phyloP scores from a whole-genome alignment of 345 rosid species.

The Rhodamnia argentea region DNA sequence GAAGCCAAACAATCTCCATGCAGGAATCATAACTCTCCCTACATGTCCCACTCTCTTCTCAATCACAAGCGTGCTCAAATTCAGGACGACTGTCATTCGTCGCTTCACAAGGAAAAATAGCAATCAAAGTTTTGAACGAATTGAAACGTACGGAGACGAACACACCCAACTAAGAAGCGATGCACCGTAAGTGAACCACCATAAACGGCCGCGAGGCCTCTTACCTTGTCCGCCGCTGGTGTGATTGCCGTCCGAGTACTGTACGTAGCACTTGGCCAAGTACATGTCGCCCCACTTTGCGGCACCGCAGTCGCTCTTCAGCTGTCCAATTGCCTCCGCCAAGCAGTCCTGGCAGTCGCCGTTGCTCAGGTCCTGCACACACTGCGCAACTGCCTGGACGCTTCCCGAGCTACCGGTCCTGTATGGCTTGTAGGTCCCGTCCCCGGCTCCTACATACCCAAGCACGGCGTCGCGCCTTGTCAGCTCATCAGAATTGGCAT shows the following conservation, averaged over 20 bases:
- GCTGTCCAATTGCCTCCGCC: slow-evolving; percentile 59
- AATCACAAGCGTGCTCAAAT: background rate
- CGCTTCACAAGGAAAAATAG: background rate
- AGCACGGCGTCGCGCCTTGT: slow-evolving; percentile 47
- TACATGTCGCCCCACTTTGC: slow-evolving; percentile 68
- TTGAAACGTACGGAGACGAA: background rate
- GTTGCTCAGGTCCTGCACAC: slow-evolving; percentile 65
- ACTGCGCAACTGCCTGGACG: slow-evolving; percentile 57
- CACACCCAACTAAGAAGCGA: background rate
- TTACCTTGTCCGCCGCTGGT: slow-evolving; percentile 18
- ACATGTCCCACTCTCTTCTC: background rate
- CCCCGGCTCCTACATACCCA: slow-evolving; percentile 36
- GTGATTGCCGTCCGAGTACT: slow-evolving; percentile 34
- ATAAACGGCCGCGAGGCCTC: background rate
- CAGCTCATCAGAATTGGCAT: slow-evolving; percentile 30
- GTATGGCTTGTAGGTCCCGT: slow-evolving; percentile 19
- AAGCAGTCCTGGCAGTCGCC: slow-evolving; percentile 80
- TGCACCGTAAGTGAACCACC: background rate
- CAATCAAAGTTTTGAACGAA: background rate
- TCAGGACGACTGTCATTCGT: background rate
- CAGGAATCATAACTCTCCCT: background rate
- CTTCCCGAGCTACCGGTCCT: slow-evolving; percentile 46
- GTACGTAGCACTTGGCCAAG: slow-evolving; percentile 83
- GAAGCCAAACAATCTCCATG: background rate
- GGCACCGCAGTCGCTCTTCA: slow-evolving; percentile 47